Base-by-base conservation (phyloP, 129 eudicot genomes). In the Deinandra increscens region DNA sequence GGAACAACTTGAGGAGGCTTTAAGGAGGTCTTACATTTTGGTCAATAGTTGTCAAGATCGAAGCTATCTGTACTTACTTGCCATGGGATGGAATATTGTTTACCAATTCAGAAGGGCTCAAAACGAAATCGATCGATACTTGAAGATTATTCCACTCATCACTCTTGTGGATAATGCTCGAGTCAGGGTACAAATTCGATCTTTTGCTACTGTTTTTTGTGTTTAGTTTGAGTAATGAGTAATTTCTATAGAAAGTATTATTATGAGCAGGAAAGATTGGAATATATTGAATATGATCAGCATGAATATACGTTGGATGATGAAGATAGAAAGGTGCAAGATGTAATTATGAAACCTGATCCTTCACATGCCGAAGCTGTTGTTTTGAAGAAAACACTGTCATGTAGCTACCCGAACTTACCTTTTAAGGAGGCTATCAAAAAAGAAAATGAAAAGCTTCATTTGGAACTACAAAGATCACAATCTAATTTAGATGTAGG, bases 31-130 rank as follows among this genome's bases (percentile, higher is more conserved):
- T 6, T 93, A 89, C 68, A 67, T 93, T 73, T 77, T 93, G 84
- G 95, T 93, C 15, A 85, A 85, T 55, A 89, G 99, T 66, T 93
- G 97, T 73, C 99, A 89, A 74, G 99, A 93, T 36, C 79, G 95
- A 70, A 93, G 99, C 56, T 93, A 93, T 17, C 55, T 93, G 9
- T 93, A 93, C 60, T 79, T 93, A 69, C 89, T 93, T 45, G 99
- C 99, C 0, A 93, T 93, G 99, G 99, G 99, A 19, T 93, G 99
- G 99, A 93, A 89, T 70, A 89, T 93, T 76, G 99, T 93, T 56
- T 87, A 93, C 75, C 99, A 93, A 72, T 93, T 93, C 51, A 81
- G 93, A 60, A 87, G 61, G 79, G 99, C 99, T 19, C 99, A 93
- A 75, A 85, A 50, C 41, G 99, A 93, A 79, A 93, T 93, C 9